Evolutionary conservation across 2,329 filamentous ascomycete genomes (phyloP).

Genomic region (Beauveria asiatica): DNA sequence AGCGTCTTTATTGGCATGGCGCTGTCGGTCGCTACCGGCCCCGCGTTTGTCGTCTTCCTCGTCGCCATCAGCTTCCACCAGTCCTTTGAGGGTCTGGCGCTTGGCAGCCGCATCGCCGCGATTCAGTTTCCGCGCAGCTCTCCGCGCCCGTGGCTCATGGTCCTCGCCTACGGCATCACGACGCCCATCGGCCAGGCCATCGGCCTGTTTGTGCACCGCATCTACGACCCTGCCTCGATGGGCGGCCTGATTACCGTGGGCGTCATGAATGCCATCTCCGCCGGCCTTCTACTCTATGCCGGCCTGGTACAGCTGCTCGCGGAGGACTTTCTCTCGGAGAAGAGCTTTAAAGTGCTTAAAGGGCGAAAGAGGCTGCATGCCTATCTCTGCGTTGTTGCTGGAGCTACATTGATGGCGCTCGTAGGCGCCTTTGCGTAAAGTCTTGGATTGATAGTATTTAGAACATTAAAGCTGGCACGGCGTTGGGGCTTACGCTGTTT

Average conservation of each 20-base stretch:
- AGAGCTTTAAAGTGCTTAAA: slow-evolving; percentile 59
- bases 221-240: slow-evolving; percentile 73
- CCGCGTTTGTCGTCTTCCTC: slow-evolving; percentile 70
- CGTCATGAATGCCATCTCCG: slow-evolving; percentile 79
- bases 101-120: slow-evolving; percentile 76
- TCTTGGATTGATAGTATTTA: neutral
- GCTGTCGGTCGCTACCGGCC: slow-evolving; percentile 70
- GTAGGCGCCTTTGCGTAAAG: slow-evolving; percentile 62
- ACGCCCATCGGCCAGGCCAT: slow-evolving; percentile 81
- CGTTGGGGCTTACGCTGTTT: neutral
- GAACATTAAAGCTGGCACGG: neutral
- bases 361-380: slow-evolving; percentile 55
- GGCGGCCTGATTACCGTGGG: slow-evolving; percentile 74
- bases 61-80: slow-evolving; percentile 79
- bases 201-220: slow-evolving; percentile 64
- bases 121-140: slow-evolving; percentile 70
- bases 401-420: slow-evolving; percentile 60
- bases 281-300: slow-evolving; percentile 71
- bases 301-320: slow-evolving; percentile 77
- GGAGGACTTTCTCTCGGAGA: slow-evolving; percentile 73
- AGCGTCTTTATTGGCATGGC: slow-evolving; percentile 84
- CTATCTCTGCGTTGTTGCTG: slow-evolving; percentile 53
- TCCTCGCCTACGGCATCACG: slow-evolving; percentile 64
- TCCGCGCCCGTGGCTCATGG: slow-evolving; percentile 74
- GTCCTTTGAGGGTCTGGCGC: slow-evolving; percentile 79